Evolutionary conservation across 345 rosid genomes (phyloP), one percentile per base, ranked within the genome.

Genomic region (Pistacia integerrima): DNA sequence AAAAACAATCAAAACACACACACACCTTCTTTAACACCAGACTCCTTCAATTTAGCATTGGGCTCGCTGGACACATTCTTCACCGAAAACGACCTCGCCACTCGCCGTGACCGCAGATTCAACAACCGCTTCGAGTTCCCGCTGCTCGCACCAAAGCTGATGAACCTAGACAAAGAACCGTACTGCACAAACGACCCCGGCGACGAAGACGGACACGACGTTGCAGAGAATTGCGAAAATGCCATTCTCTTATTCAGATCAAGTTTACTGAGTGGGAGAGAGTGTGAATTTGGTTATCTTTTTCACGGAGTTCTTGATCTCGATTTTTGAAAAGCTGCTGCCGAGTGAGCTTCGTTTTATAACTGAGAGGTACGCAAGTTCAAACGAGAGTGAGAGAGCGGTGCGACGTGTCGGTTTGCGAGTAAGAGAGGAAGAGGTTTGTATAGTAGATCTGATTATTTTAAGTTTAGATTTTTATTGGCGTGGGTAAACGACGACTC

Each of bases 31-130:
- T 88, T 77, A 49, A 57, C 69, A 28, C 75, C 54, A 16, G 72
- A 75, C 70, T 85, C 86, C 22, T 80, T 38, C 1, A 74, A 48
- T 22, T 80, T 85, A 79, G 69, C 79, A 70, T 70, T 81, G 1
- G 81, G 82, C 60, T 85, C 86, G 54, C 85, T 75, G 52, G 88
- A 88, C 11, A 78, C 79, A 51, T 74, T 80, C 78, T 81, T 87
- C 51, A 84, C 84, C 73, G 48, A 73, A 51, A 35, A 61, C 69
- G 68, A 11, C 78, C 33, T 20, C 49, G 49, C 11, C 14, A 60
- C 46, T 5, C 46, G 46, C 46, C 46, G 14, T 2, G 77, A 82
- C 25, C 70, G 78, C 46, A 44, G 22, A 57, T 36, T 76, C 70
- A 82, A 62, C 80, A 82, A n/a, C 70, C 18, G 76, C 65, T 70